Conservation (phyloP, 768 basidiomycete genomes). For the Dentipellis sp. region DNA sequence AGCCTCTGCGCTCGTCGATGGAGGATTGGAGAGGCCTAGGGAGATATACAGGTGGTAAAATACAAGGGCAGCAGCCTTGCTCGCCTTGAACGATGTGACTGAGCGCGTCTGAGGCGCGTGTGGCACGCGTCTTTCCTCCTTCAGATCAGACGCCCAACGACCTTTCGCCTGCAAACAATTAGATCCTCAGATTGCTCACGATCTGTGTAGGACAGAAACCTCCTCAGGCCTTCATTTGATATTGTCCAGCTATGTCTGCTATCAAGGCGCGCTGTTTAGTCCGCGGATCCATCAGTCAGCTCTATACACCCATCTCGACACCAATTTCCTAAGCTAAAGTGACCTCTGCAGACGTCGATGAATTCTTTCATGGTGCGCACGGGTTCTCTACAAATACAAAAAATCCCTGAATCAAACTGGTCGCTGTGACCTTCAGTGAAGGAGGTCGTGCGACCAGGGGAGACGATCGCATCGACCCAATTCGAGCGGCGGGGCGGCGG, state of each 20-base stretch:
- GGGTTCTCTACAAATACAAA: neutral
- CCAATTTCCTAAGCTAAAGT: neutral
- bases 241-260: neutral
- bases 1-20: no score
- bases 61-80: neutral
- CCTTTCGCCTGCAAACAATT: neutral
- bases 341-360: conserved; percentile 38
- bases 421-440: conserved; percentile 27
- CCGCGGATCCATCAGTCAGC: conserved; percentile 7
- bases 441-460: conserved; percentile 44
- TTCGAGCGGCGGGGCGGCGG: conserved; percentile 46
- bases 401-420: no score
- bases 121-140: neutral
- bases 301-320: neutral
- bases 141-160: neutral
- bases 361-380: conserved; percentile 43
- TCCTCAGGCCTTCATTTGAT: neutral
- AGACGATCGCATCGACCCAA: conserved; percentile 45
- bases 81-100: neutral
- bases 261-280: neutral
- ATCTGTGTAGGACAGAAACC: no score
- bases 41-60: neutral
- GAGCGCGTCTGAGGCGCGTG: neutral
- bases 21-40: neutral
- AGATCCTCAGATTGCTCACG: no score